Conservation (phyloP, 805 yeast species). For the Suhomyces faveliae region DNA sequence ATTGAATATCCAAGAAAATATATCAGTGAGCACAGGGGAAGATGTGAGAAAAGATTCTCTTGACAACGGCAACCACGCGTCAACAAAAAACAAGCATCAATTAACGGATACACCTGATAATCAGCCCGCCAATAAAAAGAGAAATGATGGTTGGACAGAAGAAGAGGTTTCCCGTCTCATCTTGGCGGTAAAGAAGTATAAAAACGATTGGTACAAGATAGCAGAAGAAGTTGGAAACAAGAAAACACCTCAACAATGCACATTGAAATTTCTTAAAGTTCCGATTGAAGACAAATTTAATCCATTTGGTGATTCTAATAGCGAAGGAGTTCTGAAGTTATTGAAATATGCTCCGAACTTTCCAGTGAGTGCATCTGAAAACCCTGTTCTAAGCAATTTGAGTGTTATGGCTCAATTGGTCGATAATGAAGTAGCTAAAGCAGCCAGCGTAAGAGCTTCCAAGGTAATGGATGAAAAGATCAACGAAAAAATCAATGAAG, state of each 20-base stretch:
- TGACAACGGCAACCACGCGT: constrained; percentile 1
- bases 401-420: constrained; percentile 83
- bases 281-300: constrained; percentile 76
- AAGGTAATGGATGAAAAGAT: constrained; percentile 46
- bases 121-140: constrained; percentile 24
- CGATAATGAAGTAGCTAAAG: constrained; percentile 81
- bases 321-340: constrained; percentile 58
- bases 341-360: constrained; percentile 79
- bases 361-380: constrained; percentile 82
- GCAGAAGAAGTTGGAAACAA: constrained; percentile 62
- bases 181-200: constrained; percentile 58
- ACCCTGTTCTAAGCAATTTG: constrained; percentile 91
- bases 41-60: not conserved
- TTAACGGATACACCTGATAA: constrained; percentile 1
- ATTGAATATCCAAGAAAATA: constrained; percentile 15
- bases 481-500: constrained; percentile 35
- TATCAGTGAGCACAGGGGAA: constrained; percentile 4
- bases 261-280: constrained; percentile 71
- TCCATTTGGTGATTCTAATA: constrained; percentile 40
- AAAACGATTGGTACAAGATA: constrained; percentile 78
- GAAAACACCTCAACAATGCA: constrained; percentile 75
- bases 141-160: constrained; percentile 58
- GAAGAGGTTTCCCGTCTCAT: constrained; percentile 61
- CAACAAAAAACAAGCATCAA: constrained; percentile 3
- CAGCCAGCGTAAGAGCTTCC: constrained; percentile 69